Conservation (phyloP, 345 rosid species). For the Microcos paniculata region DNA sequence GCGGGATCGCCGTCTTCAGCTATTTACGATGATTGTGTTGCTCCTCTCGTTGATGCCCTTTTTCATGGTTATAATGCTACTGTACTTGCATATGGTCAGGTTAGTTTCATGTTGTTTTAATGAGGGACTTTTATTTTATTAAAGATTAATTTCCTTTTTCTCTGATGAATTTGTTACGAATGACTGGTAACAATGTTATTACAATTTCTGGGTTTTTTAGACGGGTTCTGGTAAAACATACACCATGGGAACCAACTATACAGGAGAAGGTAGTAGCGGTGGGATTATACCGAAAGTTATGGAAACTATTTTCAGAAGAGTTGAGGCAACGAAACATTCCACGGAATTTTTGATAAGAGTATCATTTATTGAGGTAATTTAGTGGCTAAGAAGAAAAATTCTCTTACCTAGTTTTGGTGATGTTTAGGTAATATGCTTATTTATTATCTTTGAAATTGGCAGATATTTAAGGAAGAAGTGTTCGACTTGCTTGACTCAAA, state of each 20-base stretch:
- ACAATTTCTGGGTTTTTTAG: conserved; percentile 25
- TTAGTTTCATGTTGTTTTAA: conserved; percentile 14
- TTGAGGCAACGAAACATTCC: conserved; percentile 44
- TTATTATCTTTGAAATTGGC: conserved; percentile 3
- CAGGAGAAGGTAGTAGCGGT: conserved; percentile 52
- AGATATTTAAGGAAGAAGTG: conserved; percentile 98
- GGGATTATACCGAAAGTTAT: conserved; percentile 86
- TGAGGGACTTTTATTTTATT: background rate
- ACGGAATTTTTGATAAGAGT: conserved; percentile 76
- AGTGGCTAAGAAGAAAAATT: background rate
- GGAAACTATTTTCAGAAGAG: conserved; percentile 67
- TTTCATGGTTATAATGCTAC: conserved; percentile 92
- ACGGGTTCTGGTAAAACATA: conserved; percentile 96
- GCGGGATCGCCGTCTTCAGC: conserved; percentile 44
- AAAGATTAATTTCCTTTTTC: background rate
- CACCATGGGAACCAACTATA: conserved; percentile 92
- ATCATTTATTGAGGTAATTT: conserved; percentile 86
- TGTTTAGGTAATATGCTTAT: background rate
- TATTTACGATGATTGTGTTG: conserved; percentile 67
- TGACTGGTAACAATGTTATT: background rate
- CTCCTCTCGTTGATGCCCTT: conserved; percentile 87
- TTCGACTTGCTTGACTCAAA: conserved; percentile 81
- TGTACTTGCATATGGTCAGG: conserved; percentile 97
- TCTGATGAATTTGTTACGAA: background rate
- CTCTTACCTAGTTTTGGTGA: background rate